Evolutionary conservation across 192 early-diverging fungal genomes (phyloP).

Genomic region (Kickxella alabastrina): DNA sequence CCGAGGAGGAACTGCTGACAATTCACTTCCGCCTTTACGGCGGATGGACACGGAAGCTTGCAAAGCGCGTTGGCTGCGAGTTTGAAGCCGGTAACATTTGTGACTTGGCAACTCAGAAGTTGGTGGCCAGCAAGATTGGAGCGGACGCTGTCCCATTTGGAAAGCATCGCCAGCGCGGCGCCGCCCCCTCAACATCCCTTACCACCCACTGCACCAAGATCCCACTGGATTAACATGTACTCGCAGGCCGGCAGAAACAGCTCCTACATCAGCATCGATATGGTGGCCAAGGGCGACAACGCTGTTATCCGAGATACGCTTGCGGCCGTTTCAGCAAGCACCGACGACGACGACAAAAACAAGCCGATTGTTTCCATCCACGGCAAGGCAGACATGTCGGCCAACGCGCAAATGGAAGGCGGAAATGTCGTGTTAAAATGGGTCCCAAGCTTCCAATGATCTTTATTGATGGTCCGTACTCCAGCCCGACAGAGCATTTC

Average conservation of each 20-base stretch:
- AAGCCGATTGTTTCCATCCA: conserved; percentile 8
- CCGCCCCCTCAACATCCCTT: conserved; percentile 8
- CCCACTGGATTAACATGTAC: conserved; percentile 20
- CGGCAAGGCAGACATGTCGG: conserved; percentile 12
- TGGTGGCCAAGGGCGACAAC: conserved; percentile 14
- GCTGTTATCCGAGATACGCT: background rate
- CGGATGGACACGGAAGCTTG: conserved; percentile 65
- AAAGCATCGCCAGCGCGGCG: background rate
- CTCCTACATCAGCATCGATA: conserved; percentile 41
- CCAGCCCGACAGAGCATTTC: conserved; percentile 66
- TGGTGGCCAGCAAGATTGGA: conserved; percentile 4
- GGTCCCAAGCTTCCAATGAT: conserved; percentile 51
- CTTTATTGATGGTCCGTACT: conserved; percentile 72
- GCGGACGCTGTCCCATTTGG: conserved; percentile 6
- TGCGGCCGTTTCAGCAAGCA: background rate
- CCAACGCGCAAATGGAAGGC: conserved; percentile 31
- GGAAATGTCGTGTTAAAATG: conserved; percentile 21
- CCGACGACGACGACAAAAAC: conserved; percentile 5
- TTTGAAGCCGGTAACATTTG: conserved; percentile 24
- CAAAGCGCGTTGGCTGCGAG: conserved; percentile 65
- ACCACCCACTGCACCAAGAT: conserved; percentile 41
- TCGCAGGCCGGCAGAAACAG: conserved; percentile 25
- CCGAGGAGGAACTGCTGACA: conserved; percentile 73
- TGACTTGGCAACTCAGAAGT: conserved; percentile 4
- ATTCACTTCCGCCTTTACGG: conserved; percentile 76